Evolutionary conservation across 2,329 filamentous ascomycete genomes (phyloP).

Genomic region (Akanthomyces lecanii): DNA sequence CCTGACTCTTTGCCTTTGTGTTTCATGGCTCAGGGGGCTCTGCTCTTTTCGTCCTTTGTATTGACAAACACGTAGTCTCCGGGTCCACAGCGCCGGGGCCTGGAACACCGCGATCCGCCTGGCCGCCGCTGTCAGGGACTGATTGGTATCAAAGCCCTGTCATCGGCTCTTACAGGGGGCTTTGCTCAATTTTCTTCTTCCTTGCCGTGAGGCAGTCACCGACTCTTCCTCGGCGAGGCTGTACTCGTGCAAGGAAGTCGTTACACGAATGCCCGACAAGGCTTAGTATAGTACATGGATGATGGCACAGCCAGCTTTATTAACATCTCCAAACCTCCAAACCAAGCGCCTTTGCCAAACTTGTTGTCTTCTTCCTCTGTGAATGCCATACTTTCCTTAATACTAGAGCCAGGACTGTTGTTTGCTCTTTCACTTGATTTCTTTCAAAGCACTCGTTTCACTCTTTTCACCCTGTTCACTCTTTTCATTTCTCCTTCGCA

Average conservation of each 20-base stretch:
- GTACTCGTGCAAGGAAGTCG: not conserved
- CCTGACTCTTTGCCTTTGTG: not conserved
- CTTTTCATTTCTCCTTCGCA: not conserved
- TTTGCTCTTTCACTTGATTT: not conserved
- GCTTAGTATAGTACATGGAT: not conserved
- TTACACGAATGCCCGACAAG: not conserved
- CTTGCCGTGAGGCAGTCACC: not conserved
- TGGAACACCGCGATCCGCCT: constrained; percentile 8
- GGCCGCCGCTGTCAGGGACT: constrained; percentile 3
- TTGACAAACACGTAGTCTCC: constrained; percentile 10
- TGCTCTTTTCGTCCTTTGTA: not conserved
- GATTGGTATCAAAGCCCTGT: constrained; percentile 10
- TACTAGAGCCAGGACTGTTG: not conserved
- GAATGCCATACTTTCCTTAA: not conserved
- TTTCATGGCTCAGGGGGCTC: not conserved
- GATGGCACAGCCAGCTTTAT: not conserved
- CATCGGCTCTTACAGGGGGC: not conserved
- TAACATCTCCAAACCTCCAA: not conserved
- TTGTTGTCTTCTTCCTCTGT: not conserved
- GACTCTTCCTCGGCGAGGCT: constrained; percentile 2
- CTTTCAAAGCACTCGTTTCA: too few species aligned
- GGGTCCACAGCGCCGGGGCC: not conserved
- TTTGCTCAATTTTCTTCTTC: not conserved
- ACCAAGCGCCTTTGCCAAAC: not conserved
- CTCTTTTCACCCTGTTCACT: not conserved